These are phyloP conservation scores for Citrus sinensis DNA, from an alignment of 345 rosid species.

Conservation along the genomic window DVS_A1.0 CM039165.1:38607001-38607500, in stretches of 20 bases:
- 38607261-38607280: conserved; percentile 4
- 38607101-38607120: too few species aligned
- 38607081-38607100: too few species aligned
- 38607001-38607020: too few species aligned
- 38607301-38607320: conserved; percentile 11
- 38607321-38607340: neutral
- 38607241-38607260: neutral
- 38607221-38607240: too few species aligned
- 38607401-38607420: conserved; percentile 26
- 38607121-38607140: too few species aligned
- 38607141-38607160: too few species aligned
- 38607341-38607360: conserved; percentile 8
- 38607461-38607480: conserved; percentile 10
- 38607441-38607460: neutral
- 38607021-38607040: too few species aligned
- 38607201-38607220: too few species aligned
- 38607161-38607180: too few species aligned
- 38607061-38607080: too few species aligned
- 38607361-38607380: conserved; percentile 25
- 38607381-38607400: conserved; percentile 24
- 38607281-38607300: conserved; percentile 9
- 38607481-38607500: neutral
- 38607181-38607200: too few species aligned
- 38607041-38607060: too few species aligned
- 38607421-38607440: conserved; percentile 8